phyloP scores from a whole-genome alignment of 2,329 filamentous ascomycete genomes.

The Sordariomycetes sp. region DNA sequence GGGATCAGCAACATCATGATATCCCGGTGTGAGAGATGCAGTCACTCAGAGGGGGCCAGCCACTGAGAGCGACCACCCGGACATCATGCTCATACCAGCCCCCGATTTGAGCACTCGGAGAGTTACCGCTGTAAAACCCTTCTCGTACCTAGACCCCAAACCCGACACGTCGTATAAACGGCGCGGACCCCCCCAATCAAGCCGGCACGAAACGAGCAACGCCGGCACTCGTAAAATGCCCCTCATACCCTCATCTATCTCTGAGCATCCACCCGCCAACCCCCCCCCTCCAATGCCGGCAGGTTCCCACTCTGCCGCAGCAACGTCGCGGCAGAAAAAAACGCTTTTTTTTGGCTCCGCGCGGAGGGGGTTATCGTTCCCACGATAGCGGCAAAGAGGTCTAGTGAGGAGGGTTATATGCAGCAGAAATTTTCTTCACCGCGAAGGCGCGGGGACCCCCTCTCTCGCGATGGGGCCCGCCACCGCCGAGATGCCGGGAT shows the following conservation, averaged over 20 bases:
- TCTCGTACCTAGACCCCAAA: background rate
- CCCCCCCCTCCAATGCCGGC: background rate
- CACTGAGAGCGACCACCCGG: too few species aligned
- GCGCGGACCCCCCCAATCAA: background rate
- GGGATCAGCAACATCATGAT: background rate
- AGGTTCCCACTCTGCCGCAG: background rate
- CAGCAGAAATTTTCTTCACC: background rate
- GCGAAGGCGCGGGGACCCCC: too few species aligned
- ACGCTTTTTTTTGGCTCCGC: too few species aligned
- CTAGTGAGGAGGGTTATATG: background rate
- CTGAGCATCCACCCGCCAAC: background rate
- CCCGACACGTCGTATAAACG: background rate
- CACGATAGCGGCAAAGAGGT: too few species aligned
- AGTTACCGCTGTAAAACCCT: background rate
- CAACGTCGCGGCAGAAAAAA: background rate
- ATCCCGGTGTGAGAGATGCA: background rate
- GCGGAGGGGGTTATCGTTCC: too few species aligned
- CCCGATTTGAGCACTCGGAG: too few species aligned
- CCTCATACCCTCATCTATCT: background rate
- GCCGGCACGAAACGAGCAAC: background rate
- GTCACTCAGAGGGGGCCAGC: background rate
- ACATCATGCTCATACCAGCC: too few species aligned
- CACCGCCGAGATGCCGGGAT: too few species aligned
- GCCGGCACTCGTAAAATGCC: background rate
- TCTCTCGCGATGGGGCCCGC: background rate